Evolutionary conservation across 495 filamentous ascomycete genomes (phyloP).

Genomic region (Aspergillus affinis): DNA sequence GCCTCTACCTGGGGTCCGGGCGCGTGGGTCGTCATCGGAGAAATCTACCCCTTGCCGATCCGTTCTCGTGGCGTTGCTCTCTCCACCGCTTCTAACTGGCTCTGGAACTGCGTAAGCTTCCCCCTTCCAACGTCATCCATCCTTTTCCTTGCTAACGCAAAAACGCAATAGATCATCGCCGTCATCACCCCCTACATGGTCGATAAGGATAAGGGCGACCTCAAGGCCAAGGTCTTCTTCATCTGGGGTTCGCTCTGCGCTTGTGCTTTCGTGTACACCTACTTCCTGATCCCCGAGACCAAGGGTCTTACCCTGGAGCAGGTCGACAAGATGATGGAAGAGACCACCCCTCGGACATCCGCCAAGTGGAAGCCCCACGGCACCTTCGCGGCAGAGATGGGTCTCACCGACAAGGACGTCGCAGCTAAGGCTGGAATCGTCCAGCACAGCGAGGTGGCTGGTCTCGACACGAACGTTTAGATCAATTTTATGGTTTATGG

Average conservation of each 20-base stretch:
- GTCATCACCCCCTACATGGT: constrained; percentile 83
- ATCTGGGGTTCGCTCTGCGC: constrained; percentile 75
- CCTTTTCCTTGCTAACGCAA: constrained; percentile 1
- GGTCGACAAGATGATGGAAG: constrained; percentile 88
- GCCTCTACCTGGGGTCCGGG: constrained; percentile 71
- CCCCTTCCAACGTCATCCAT: background rate
- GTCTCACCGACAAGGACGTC: constrained; percentile 42
- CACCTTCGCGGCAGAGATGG: constrained; percentile 70
- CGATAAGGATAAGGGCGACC: constrained; percentile 62
- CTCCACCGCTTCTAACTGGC: constrained; percentile 84
- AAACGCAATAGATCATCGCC: constrained; percentile 50
- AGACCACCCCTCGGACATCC: constrained; percentile 75
- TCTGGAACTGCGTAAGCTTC: constrained; percentile 65
- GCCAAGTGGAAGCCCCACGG: constrained; percentile 69
- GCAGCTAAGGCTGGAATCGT: constrained; percentile 32
- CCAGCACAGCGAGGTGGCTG: constrained; percentile 31
- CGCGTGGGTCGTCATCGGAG: constrained; percentile 83
- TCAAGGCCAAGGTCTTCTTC: constrained; percentile 80
- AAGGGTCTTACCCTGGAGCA: constrained; percentile 87
- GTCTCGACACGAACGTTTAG: background rate
- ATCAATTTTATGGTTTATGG: background rate
- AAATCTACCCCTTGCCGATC: constrained; percentile 84
- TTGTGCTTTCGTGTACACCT: constrained; percentile 67
- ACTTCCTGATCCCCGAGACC: constrained; percentile 81
- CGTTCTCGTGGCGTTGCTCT: constrained; percentile 77